Base-by-base conservation (phyloP, 2,329 filamentous ascomycete genomes). In the Delphinella strobiligena region DNA sequence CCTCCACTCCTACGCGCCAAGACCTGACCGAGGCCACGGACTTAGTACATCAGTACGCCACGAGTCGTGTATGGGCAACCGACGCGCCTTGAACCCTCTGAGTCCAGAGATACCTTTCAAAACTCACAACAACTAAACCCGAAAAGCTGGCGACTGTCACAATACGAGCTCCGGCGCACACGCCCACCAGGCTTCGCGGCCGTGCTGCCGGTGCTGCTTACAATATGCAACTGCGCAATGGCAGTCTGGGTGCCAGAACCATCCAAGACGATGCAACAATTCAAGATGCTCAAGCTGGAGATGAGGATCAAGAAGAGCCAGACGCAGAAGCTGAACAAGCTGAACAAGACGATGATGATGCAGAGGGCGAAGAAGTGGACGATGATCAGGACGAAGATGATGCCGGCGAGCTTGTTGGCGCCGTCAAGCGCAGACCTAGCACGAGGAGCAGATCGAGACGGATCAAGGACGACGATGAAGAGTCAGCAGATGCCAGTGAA, bases 351-450 rank as follows among this genome's bases (percentile, higher is more conserved):
- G 62, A 66, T 34, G 57, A 58, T 22, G 54, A 50, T 40, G 69
- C 69, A 43, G 43, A 48, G n/a, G 34, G 52, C 41, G 56, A 58
- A 29, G 53, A 49, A 39, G 54, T 31, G 41, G 47, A 51, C 7
- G 38, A 54, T 9, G 63, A 63, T 43, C 64, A 63, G 41, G 64
- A 64, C 45, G 59, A 57, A 32, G 66, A 68, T n/a, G 64, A 67
- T 43, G 62, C 55, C 12, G 63, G 53, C 31, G 66, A 69, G 42
- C 47, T 56, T 15, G 55, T 59, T n/a, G 55, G 54, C 29, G 48
- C 66, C 48, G 49, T 60, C 48, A 38, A 62, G 46, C 57, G 52
- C 32, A 47, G 54, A 33, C 49, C 55, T 11, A 48, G 44, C 34
- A 19, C 31, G 31, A 37, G 34, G 14, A 36, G 29, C 7, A 14